Conservation (phyloP, 1,139 yeast genomes). For the Diutina catenulata region DNA sequence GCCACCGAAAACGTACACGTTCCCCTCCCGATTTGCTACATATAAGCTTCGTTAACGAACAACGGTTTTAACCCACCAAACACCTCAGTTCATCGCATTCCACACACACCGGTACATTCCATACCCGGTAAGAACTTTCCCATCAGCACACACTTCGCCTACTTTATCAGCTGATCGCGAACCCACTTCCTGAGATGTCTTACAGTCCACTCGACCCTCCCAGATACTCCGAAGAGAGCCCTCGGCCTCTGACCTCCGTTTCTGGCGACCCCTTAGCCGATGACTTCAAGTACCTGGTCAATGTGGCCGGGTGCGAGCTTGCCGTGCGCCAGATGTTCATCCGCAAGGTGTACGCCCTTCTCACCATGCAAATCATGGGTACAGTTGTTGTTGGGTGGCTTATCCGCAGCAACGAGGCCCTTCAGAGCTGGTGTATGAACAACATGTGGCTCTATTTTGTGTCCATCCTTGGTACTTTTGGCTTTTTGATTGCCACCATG, state of each 20-base stretch:
- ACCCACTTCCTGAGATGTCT: too few relatives aligned
- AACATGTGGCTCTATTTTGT: slow-evolving; percentile 54
- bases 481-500: slow-evolving; percentile 47
- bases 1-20: too few relatives aligned
- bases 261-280: slow-evolving; percentile 45
- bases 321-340: slow-evolving; percentile 67
- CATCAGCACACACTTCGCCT: too few relatives aligned
- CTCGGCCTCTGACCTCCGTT: neutral
- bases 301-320: slow-evolving; percentile 68
- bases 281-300: slow-evolving; percentile 75
- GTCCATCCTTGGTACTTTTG: slow-evolving; percentile 48
- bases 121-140: too few relatives aligned
- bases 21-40: too few relatives aligned
- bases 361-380: slow-evolving; percentile 49
- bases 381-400: slow-evolving; percentile 52
- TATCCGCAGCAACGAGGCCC: slow-evolving; percentile 33
- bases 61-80: too few relatives aligned
- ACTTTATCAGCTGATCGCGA: too few relatives aligned
- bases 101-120: too few relatives aligned
- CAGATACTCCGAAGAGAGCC: neutral
- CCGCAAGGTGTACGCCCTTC: slow-evolving; percentile 67
- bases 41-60: too few relatives aligned
- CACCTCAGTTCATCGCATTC: too few relatives aligned
- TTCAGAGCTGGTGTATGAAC: slow-evolving; percentile 46
- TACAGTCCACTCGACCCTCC: neutral